A percentile compares a stretch with the other conserved stretches of the same genome.
These are phyloP conservation scores for Gracilariopsis chorda DNA, from an alignment of 23 red algal genomes.

Conservation along the genomic window DNA sequence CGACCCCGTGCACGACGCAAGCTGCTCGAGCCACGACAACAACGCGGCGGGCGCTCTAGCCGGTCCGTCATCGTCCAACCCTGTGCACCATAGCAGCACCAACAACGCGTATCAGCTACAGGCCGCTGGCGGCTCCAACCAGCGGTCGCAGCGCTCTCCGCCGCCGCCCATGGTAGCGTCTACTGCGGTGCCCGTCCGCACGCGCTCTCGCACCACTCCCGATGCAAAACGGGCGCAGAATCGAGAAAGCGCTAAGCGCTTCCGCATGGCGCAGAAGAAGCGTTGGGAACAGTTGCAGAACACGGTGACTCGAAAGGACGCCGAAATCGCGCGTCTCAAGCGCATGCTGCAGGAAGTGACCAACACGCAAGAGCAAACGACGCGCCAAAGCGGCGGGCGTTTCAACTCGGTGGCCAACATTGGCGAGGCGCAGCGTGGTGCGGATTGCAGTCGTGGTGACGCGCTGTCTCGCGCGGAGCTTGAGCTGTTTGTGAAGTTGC, in stretches of 20 bases:
- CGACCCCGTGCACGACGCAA: not conserved
- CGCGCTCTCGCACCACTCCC: slow-evolving; percentile 38
- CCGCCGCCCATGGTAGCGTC: not conserved
- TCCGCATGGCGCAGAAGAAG: slow-evolving; percentile 73
- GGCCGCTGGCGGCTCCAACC: not conserved
- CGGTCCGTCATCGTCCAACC: not conserved
- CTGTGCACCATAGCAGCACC: slow-evolving; percentile 1
- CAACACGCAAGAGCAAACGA: not conserved
- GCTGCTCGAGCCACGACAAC: slow-evolving; percentile 5
- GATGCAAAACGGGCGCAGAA: slow-evolving; percentile 77
- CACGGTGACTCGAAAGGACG: slow-evolving; percentile 50
- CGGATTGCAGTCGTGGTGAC: not conserved
- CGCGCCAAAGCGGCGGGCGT: not conserved
- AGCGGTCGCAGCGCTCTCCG: not conserved
- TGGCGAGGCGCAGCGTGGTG: not conserved
- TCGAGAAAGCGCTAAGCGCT: slow-evolving; percentile 66
- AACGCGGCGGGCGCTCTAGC: not conserved
- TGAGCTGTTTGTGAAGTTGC: slow-evolving; percentile 28
- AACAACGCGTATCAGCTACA: not conserved
- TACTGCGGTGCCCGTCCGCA: not conserved
- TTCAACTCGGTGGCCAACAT: not conserved
- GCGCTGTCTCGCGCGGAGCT: slow-evolving; percentile 18
- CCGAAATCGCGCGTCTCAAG: slow-evolving; percentile 33
- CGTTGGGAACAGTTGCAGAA: slow-evolving; percentile 49
- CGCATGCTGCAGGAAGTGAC: slow-evolving; percentile 54